Evolutionary conservation across 495 filamentous ascomycete species (phyloP).

Genomic region (Xylaria flabelliformis): DNA sequence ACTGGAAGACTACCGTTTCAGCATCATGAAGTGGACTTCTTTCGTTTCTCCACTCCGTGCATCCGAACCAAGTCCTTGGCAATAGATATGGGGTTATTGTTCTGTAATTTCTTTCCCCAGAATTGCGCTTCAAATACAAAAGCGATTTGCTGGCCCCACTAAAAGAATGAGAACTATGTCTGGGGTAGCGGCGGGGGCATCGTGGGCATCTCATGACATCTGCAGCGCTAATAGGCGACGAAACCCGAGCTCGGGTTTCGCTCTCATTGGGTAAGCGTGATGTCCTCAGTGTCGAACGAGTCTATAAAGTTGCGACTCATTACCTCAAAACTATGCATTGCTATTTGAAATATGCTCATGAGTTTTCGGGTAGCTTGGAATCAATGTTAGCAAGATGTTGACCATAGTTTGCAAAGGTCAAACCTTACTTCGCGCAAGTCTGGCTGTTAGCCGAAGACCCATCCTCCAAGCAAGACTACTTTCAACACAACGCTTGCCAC

Average conservation of each 20-base stretch:
- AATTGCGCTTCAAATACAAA: not conserved
- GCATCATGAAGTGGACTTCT: not conserved
- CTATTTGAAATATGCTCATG: no score
- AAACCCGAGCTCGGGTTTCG: conserved; percentile 27
- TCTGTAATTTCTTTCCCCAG: not conserved
- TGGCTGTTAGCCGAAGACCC: not conserved
- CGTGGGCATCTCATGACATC: conserved; percentile 6
- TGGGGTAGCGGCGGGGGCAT: conserved; percentile 11
- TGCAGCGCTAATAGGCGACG: no score
- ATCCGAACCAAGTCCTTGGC: not conserved
- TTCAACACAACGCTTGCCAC: conserved; percentile 16
- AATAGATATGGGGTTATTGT: not conserved
- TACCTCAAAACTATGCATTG: conserved; percentile 2
- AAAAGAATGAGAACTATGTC: not conserved
- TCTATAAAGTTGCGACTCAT: conserved; percentile 21
- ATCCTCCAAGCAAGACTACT: conserved; percentile 4
- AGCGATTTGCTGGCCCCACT: not conserved
- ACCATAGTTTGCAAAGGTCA: not conserved
- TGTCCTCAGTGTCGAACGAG: not conserved
- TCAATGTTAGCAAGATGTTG: conserved; percentile 10
- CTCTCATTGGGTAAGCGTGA: conserved; percentile 14
- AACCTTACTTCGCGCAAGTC: conserved; percentile 4
- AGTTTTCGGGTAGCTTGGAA: not conserved
- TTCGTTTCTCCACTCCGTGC: not conserved
- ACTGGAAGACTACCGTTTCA: conserved; percentile 19